phyloP scores from a whole-genome alignment of 257 asterid species.

The Solanum tarijense region DNA sequence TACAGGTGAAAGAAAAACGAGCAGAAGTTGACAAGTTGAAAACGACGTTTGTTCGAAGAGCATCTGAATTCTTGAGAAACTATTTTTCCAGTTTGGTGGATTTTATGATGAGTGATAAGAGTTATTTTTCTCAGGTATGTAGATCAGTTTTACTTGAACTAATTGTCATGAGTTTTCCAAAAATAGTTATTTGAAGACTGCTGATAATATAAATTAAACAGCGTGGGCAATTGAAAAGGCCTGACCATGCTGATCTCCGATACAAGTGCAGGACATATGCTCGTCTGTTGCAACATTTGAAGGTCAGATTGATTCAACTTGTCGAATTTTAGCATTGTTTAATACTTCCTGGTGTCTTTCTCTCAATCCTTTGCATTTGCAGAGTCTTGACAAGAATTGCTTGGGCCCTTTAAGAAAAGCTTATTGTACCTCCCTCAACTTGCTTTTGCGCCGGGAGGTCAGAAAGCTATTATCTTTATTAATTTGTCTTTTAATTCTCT shows the following conservation, averaged over 20 bases:
- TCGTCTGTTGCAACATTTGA: slow-evolving; percentile 93
- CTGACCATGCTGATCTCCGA: slow-evolving; percentile 94
- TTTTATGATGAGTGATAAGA: slow-evolving; percentile 93
- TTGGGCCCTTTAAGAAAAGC: slow-evolving; percentile 86
- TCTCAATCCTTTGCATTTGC: slow-evolving; percentile 13
- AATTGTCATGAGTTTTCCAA: slow-evolving; percentile 1
- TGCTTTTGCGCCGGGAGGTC: slow-evolving; percentile 92
- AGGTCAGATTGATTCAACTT: slow-evolving; percentile 38
- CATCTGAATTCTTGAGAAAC: slow-evolving; percentile 80
- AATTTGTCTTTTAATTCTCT: slow-evolving; percentile 7
- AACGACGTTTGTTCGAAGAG: slow-evolving; percentile 67
- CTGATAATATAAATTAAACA: slow-evolving; percentile 27
- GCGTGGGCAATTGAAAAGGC: slow-evolving; percentile 97
- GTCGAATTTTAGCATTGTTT: background rate
- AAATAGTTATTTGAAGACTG: slow-evolving; percentile 4
- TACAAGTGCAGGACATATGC: slow-evolving; percentile 96
- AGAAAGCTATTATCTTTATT: slow-evolving; percentile 18
- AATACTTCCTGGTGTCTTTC: slow-evolving; percentile 5
- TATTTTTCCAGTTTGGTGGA: slow-evolving; percentile 94
- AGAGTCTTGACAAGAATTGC: slow-evolving; percentile 87
- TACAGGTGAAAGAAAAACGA: slow-evolving; percentile 84
- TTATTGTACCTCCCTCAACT: slow-evolving; percentile 87
- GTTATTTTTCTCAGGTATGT: slow-evolving; percentile 86
- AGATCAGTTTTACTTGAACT: background rate
- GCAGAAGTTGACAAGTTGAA: slow-evolving; percentile 76